Base-by-base conservation (phyloP, 164 flowering plant genomes). In the Hamamelis virginiana region DNA sequence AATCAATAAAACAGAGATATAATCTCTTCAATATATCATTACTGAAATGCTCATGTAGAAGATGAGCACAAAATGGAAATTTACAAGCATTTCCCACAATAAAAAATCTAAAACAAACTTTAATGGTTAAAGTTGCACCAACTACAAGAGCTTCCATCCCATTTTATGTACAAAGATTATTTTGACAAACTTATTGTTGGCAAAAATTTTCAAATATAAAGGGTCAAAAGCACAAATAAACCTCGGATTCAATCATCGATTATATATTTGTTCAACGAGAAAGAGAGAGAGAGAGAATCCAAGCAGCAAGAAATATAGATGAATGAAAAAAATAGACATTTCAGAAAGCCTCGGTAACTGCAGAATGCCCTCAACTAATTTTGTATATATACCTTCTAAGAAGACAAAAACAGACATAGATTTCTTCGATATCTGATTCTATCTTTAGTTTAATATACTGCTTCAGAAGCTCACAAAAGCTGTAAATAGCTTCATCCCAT, bases 371-470 rank as follows among this genome's bases (percentile, higher is more conserved):
- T 19, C 23, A 55, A 63, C 44, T 43, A 11, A 18, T 25, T 25
- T 50, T 1, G 16, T 25, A n/a, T n/a, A 55, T 65, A 38, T 87
- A 95, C 98, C 98, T 92, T 78, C 66, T 86, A 52, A 95, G 77
- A 75, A 92, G 86, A 69, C 91, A 82, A 75, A 88, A 84, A 75
- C 94, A 89, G 48, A 84, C 46, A 73, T 87, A 84, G 64, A 92
- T 84, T 83, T 92, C 97, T 77, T 95, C 98, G 64, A 95, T 77
- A 77, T 95, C 97, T 23, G 74, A 75, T 60, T 83, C 79, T 57
- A 95, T 78, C 81, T 85, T 95, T 59, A 87, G 61, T 57, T 87
- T 77, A 56, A 91, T 75, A 74, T 91, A 91, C 76, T 91, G 92
- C 84, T 72, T 87, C 68, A 92, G 77, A 79, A 92, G 86, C 75